Base-by-base conservation (phyloP, 2,329 filamentous ascomycete species). In the Phoma sp. region DNA sequence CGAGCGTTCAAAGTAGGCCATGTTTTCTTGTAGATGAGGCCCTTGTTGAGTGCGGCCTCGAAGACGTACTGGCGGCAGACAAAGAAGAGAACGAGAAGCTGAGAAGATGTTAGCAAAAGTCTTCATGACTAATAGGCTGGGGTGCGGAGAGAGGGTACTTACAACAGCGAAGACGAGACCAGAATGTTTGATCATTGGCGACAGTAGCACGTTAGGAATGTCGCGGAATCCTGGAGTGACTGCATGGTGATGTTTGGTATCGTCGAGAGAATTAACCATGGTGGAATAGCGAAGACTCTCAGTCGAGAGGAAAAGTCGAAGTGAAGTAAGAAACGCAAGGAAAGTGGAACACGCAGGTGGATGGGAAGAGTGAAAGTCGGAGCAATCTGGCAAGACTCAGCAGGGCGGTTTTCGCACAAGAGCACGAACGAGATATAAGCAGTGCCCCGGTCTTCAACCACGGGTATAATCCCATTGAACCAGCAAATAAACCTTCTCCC, bases 111-210 rank as follows among this genome's bases (percentile, higher is more conserved):
- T 6, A 48, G 44, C 11, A 33, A 29, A 29, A 29, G 6, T 6
- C 27, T 42, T 8, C 7, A 30, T 30, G 11, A 25, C 11, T 24
- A 4, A 5, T 27, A 8, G 7, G 2, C 10, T 7, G 37, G 27
- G 27, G 27, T 9, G 27, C 9, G 27, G 27, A 29, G 9, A 29
- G 27, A 29, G 18, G 18, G 27, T 29, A 42, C 52, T 14, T 39
- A 55, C 52, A n/a, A 55, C 29, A 11, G 52, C 52, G 36, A 55
- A 55, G n/a, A 55, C 29, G 6, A 55, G 35, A 13, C 52, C 52
- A 2, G 52, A 44, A 8, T 55, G 45, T 39, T 18, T 45, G 36
- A 55, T 55, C 46, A 55, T 41, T 2, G 52, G 45, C 13, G 52
- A 55, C 29, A 55, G 5, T 3, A 35, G 6, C 4, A 40, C 45